Evolutionary conservation across 2,329 filamentous ascomycete species (phyloP).

Genomic region (Blumeriella jaapii): DNA sequence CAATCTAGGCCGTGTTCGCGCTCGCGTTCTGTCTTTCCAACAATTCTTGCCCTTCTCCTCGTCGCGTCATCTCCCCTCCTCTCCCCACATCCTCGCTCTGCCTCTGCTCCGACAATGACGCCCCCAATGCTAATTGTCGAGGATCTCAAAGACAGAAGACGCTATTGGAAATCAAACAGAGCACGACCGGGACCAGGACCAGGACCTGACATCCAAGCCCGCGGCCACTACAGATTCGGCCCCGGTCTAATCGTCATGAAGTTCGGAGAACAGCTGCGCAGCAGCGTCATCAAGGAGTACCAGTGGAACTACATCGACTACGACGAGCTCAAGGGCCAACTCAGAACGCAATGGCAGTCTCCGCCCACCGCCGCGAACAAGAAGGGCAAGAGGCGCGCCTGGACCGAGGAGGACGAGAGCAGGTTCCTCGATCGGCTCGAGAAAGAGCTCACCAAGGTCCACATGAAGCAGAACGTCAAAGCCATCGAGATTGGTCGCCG

Average conservation of each 20-base stretch:
- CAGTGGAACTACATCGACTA: constrained; percentile 98
- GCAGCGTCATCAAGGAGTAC: constrained; percentile 93
- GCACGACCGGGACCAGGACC: too few relatives aligned
- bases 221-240: constrained; percentile 14
- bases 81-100: background rate
- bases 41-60: background rate
- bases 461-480: constrained; percentile 95
- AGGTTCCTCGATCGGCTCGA: constrained; percentile 81
- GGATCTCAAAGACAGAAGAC: constrained; percentile 18
- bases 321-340: constrained; percentile 77
- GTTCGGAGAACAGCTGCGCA: constrained; percentile 95
- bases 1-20: too few relatives aligned
- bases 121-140: constrained; percentile 22
- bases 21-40: background rate
- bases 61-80: background rate
- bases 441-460: constrained; percentile 90
- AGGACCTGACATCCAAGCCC: too few relatives aligned
- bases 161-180: constrained; percentile 12
- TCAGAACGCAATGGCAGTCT: constrained; percentile 60
- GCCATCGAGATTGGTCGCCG: constrained; percentile 88
- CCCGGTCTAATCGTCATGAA: constrained; percentile 54
- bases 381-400: constrained; percentile 48
- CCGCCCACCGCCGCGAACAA: constrained; percentile 35
- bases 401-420: constrained; percentile 87
- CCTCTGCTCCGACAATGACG: constrained; percentile 7